Evolutionary conservation across 2,329 filamentous ascomycete species (phyloP).

Genomic region (Clonostachys sp.): DNA sequence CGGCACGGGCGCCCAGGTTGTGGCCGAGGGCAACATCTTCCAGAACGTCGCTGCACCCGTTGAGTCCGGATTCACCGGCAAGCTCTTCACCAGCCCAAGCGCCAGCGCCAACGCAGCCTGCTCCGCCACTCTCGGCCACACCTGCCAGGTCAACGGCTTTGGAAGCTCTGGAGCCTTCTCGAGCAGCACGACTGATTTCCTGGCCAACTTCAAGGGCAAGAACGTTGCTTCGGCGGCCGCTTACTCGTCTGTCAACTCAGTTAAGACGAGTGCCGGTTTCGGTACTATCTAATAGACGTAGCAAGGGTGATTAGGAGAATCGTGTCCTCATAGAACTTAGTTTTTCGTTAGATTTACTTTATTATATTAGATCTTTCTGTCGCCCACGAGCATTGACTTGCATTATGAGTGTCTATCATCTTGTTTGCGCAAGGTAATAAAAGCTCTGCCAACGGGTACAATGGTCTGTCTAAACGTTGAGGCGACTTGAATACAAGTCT

Average conservation of each 20-base stretch:
- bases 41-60: constrained; percentile 42
- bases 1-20: constrained; percentile 32
- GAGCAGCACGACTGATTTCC: neutral
- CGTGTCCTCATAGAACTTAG: too few relatives aligned
- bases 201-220: neutral
- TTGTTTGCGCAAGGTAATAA: too few relatives aligned
- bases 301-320: too few relatives aligned
- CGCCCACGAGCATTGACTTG: too few relatives aligned
- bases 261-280: neutral
- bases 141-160: constrained; percentile 30
- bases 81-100: constrained; percentile 6
- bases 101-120: constrained; percentile 11
- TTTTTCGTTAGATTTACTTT: too few relatives aligned
- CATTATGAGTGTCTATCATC: too few relatives aligned
- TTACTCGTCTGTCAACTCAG: neutral
- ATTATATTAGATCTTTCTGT: too few relatives aligned
- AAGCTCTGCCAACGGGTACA: too few relatives aligned
- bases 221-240: neutral
- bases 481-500: too few relatives aligned
- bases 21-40: constrained; percentile 56
- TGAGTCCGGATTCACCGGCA: constrained; percentile 6
- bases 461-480: too few relatives aligned
- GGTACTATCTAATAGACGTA: neutral
- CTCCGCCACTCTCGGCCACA: neutral
- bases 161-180: neutral